These are phyloP conservation scores for Grosmannia clavigera DNA, from an alignment of 2,329 filamentous ascomycete species.

Conservation along the genomic window DNA sequence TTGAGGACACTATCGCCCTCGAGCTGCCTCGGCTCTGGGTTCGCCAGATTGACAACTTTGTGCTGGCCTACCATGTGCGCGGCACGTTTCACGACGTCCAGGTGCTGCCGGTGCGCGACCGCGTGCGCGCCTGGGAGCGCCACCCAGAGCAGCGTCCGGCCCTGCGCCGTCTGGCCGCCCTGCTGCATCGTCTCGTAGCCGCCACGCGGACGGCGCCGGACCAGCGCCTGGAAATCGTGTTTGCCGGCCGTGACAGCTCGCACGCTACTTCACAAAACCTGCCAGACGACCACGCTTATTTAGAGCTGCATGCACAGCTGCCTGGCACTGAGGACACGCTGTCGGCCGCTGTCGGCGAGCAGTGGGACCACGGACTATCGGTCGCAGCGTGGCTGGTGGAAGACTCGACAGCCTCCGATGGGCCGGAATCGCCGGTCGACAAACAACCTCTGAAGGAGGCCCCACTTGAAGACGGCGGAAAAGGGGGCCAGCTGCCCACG, in stretches of 20 bases:
- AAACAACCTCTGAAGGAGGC: not conserved
- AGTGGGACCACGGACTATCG: not conserved
- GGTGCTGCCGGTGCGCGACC: slow-evolving; percentile 18
- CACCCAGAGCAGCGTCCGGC: slow-evolving; percentile 13
- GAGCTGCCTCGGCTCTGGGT: slow-evolving; percentile 31
- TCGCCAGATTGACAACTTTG: slow-evolving; percentile 24
- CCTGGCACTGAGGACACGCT: slow-evolving; percentile 12
- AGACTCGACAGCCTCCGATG: not conserved
- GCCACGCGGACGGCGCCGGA: not conserved
- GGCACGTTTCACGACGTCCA: slow-evolving; percentile 25
- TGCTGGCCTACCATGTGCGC: slow-evolving; percentile 27
- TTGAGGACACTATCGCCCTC: slow-evolving; percentile 18
- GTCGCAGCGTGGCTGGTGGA: not conserved
- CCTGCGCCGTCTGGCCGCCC: slow-evolving; percentile 19
- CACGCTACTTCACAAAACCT: not conserved
- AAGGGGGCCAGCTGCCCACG: not conserved
- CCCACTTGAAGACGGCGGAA: not conserved
- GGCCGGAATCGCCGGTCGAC: not conserved
- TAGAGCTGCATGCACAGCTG: slow-evolving; percentile 16
- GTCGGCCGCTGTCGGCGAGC: slow-evolving; percentile 11
- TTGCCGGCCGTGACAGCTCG: no score
- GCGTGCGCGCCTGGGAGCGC: slow-evolving; percentile 25
- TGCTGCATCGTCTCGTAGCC: slow-evolving; percentile 15
- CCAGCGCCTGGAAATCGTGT: not conserved
- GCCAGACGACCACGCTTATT: slow-evolving; percentile 4